Evolutionary conservation across 2,329 filamentous ascomycete species (phyloP), one percentile per base, ranked within the genome.

Genomic region (Exophiala xenobiotica): DNA sequence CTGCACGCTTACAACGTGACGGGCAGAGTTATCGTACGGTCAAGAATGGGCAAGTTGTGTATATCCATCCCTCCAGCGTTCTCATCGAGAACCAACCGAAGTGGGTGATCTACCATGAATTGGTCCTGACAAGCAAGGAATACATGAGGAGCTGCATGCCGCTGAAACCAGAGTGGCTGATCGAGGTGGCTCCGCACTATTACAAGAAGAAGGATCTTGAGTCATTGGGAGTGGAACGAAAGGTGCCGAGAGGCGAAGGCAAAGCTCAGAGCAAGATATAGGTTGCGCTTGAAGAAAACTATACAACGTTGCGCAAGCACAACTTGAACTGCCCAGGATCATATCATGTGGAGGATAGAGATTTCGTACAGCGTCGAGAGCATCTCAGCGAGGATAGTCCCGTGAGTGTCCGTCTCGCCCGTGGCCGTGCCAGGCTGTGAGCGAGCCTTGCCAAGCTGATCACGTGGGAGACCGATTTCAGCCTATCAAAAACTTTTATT

Each of bases 141-240:
- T 99, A 92, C 68, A 95, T 96, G 85, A 78, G 92, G 19, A 88
- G 83, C 63, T 87, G 87, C 52, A 85, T 96, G 77, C 90, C 90
- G 1, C 81, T 97, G 46, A 85, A 95, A 65, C 77, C 87, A 0
- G 83, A 84, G 65, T 96, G 91, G 91, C 68, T 99, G 62, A 81
- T 83, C 5, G 92, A 97, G 70, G 82, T 93, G 54, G 93, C 93
- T 56, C 92, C 92, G 56, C 93, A 97, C 73, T 96, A 90, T 66
- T 89, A 96, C 68, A 96, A 95, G 73, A 87, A 88, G 74, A 87
- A 90, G 72, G 90, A 96, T 65, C 69, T 96, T 33, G 92, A 96
- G 64, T 84, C 79, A 14, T 66, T 96, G 61, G 89, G 90, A 2
- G 65, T 79, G 64, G 87, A 89, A 53, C 88, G 82, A 74, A 95